Base-by-base conservation (phyloP, 1,139 yeast genomes). In the Magnusiomyces paraingens region DNA sequence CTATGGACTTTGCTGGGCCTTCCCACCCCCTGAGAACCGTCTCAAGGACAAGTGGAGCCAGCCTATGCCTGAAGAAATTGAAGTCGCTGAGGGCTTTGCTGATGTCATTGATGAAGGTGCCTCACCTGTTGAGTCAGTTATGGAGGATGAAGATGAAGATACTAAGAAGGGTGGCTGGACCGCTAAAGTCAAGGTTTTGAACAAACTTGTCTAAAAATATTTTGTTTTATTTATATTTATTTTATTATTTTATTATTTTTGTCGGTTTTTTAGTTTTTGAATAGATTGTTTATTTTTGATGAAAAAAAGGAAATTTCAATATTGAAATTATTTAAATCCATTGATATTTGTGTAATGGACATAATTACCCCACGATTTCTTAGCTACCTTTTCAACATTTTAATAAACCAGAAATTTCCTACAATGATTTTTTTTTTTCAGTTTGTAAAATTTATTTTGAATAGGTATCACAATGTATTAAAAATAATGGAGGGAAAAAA, bases 1-100 rank as follows among this genome's bases (percentile, higher is more conserved):
- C 60, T 76, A 76, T 18, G 52, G 71, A 1, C 67, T 84, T 53
- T 78, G 82, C 59, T 70, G 73, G 58, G 56, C 79, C 49, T 80
- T 73, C 69, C 95, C 95, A 3, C 70, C 82, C 12, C 75, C 75
- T 35, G 93, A 90, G 38, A 72, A 81, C 52, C 64, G 58, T 6
- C 78, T 79, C 55, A 78, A 74, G 60, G 42, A 46, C 10, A n/a
- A 39, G 12, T 85, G 91, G 91, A 75, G 69, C 62, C 91, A 85
- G 70, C 79, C 80, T 59, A 74, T 65, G 62, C 64, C 65, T 10
- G 77, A 83, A 32, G 88, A 83, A 49, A 90, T 59, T 41, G 64
- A 61, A 20, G 56, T 54, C 32, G 40, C 47, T 29, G 54, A 55
- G 38, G 55, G 55, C n/a, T 52, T 50, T 26, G 14, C 48, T 8